Percentiles rank a stretch among this genome's conserved stretches.
Evolutionary conservation across 2,329 filamentous ascomycete species (phyloP).

Genomic region (Cordyceps farinosa): DNA sequence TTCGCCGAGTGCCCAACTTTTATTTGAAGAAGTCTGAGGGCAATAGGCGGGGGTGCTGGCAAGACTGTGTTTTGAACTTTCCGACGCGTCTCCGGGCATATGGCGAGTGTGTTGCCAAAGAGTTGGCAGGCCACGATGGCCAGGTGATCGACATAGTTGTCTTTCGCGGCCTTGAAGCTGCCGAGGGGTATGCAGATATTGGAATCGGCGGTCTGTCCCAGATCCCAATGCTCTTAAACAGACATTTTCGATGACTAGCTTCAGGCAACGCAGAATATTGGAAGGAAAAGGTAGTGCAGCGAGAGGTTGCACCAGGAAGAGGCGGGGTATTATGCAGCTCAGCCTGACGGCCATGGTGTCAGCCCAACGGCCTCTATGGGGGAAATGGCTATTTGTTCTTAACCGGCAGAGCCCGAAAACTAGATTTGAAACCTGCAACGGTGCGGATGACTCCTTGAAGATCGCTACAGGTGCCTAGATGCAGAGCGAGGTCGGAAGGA

Average conservation of each 20-base stretch:
- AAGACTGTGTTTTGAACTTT: conserved; percentile 22
- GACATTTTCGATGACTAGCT: background rate
- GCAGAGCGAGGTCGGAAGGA: too few species aligned
- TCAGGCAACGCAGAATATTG: too few species aligned
- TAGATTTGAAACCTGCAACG: too few species aligned
- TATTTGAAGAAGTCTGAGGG: background rate
- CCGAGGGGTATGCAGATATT: conserved; percentile 18
- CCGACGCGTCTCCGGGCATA: conserved; percentile 21
- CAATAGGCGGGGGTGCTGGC: conserved; percentile 15
- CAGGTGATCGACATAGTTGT: conserved; percentile 23
- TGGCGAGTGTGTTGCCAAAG: conserved; percentile 26
- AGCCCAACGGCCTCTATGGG: too few species aligned
- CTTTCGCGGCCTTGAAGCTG: conserved; percentile 23
- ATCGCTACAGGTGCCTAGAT: too few species aligned
- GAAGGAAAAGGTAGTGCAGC: too few species aligned
- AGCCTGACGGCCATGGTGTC: background rate
- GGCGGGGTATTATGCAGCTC: background rate
- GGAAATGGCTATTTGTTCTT: too few species aligned
- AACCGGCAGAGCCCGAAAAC: too few species aligned
- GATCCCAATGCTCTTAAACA: conserved; percentile 11
- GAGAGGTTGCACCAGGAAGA: background rate
- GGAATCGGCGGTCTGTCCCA: conserved; percentile 17
- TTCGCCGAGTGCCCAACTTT: background rate
- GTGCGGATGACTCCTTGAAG: too few species aligned
- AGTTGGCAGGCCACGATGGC: conserved; percentile 26